Evolutionary conservation across 257 asterid species (phyloP).

Genomic region (Rhazya stricta): DNA sequence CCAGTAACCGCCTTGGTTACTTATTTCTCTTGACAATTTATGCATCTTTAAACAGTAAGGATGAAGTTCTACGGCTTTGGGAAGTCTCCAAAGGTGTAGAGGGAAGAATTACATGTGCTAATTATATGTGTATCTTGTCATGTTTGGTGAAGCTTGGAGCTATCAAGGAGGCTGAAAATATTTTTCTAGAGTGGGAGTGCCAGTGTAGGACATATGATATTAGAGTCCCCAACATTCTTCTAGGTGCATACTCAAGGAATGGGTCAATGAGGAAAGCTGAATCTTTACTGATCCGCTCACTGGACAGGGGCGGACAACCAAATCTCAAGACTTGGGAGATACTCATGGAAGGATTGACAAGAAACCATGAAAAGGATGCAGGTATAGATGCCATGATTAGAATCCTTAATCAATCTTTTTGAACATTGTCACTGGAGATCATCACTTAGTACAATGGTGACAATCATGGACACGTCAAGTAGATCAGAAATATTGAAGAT

Average conservation of each 20-base stretch:
- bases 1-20: conserved; percentile 29
- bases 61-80: conserved; percentile 35
- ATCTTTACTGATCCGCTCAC: conserved; percentile 20
- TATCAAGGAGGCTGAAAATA: conserved; percentile 22
- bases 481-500: conserved; percentile 22
- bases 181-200: conserved; percentile 34
- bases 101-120: conserved; percentile 27
- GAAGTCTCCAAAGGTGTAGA: conserved; percentile 25
- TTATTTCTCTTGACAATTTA: conserved; percentile 31
- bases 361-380: conserved; percentile 24
- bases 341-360: conserved; percentile 35
- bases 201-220: conserved; percentile 29
- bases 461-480: conserved; percentile 24
- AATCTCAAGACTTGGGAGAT: conserved; percentile 45
- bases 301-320: conserved; percentile 36
- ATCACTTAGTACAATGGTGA: conserved; percentile 22
- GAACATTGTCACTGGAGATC: conserved; percentile 30
- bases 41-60: conserved; percentile 32
- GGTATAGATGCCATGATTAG: conserved; percentile 25
- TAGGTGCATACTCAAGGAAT: conserved; percentile 36
- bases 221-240: conserved; percentile 39
- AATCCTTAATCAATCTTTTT: conserved; percentile 12
- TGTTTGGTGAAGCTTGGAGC: conserved; percentile 39
- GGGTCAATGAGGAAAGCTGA: conserved; percentile 27
- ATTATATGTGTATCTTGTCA: conserved; percentile 35